Evolutionary conservation across 169 alveolate genomes (phyloP).

Genomic region (Plasmodium coatneyi): DNA sequence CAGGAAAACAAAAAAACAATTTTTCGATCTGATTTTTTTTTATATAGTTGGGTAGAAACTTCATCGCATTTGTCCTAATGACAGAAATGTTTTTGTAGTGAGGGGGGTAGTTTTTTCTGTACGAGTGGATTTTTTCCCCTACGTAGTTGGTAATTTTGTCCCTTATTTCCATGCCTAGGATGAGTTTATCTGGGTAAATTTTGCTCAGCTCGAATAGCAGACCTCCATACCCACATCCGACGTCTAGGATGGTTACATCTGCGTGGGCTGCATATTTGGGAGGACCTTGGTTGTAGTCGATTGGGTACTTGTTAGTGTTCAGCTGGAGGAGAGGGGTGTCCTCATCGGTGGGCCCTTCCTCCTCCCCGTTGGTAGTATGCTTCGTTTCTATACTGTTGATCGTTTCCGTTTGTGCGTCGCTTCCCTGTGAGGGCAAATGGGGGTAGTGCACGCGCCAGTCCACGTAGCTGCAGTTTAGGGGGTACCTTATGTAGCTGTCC

Average conservation of each 20-base stretch:
- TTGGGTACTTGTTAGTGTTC: slow-evolving; percentile 49
- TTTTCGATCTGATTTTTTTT: slow-evolving; percentile 85
- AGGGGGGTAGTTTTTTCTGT: slow-evolving; percentile 77
- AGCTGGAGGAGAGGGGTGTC: neutral
- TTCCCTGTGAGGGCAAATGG: neutral
- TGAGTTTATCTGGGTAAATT: slow-evolving; percentile 79
- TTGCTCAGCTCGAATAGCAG: slow-evolving; percentile 85
- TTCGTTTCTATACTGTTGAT: neutral
- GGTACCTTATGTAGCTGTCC: slow-evolving; percentile 87
- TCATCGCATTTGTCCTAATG: slow-evolving; percentile 90
- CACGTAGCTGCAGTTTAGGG: slow-evolving; percentile 82
- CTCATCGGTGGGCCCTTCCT: neutral
- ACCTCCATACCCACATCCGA: slow-evolving; percentile 94
- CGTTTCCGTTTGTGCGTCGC: neutral
- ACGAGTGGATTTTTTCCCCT: slow-evolving; percentile 87
- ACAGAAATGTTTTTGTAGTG: slow-evolving; percentile 84
- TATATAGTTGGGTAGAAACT: slow-evolving; percentile 89
- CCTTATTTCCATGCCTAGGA: slow-evolving; percentile 91
- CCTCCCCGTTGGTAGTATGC: neutral
- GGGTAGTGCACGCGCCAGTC: slow-evolving; percentile 89
- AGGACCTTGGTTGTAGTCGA: neutral
- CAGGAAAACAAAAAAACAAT: slow-evolving; percentile 93
- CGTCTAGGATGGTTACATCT: slow-evolving; percentile 82
- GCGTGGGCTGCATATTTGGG: neutral
- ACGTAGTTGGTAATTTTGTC: slow-evolving; percentile 91